Percentiles rank a stretch among this genome's conserved stretches.
These are phyloP conservation scores for Clavariopsis aquatica DNA, from an alignment of 495 filamentous ascomycete species.

Conservation along the genomic window DNA sequence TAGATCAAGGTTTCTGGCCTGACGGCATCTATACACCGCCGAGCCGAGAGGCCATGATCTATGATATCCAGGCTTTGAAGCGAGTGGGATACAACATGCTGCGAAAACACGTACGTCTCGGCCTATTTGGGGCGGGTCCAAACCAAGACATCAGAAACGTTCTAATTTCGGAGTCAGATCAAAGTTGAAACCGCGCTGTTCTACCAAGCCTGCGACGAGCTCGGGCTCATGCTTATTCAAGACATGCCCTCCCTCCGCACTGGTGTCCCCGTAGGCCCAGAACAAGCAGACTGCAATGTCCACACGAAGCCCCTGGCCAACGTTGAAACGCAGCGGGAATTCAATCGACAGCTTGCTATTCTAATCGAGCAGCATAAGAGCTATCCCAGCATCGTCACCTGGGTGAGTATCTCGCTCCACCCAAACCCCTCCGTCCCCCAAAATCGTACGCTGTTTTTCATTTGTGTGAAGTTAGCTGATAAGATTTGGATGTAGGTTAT, in stretches of 20 bases:
- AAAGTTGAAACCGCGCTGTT: slow-evolving; percentile 68
- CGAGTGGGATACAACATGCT: slow-evolving; percentile 66
- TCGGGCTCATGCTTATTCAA: slow-evolving; percentile 65
- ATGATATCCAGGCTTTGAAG: slow-evolving; percentile 62
- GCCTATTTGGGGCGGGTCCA: too few species aligned
- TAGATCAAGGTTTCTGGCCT: slow-evolving; percentile 72
- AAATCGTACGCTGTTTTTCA: background rate
- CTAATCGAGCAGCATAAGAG: slow-evolving; percentile 62
- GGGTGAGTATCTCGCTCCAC: too few species aligned
- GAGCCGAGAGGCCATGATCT: slow-evolving; percentile 64
- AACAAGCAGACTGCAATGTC: background rate
- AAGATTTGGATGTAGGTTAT: slow-evolving; percentile 50
- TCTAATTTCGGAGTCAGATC: slow-evolving; percentile 50
- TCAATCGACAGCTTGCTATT: slow-evolving; percentile 61
- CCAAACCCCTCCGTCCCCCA: too few species aligned
- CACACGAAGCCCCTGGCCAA: slow-evolving; percentile 27
- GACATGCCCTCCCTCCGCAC: slow-evolving; percentile 63
- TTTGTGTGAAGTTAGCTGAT: too few species aligned
- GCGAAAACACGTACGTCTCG: slow-evolving; percentile 62
- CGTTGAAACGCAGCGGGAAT: slow-evolving; percentile 58
- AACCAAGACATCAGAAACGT: too few species aligned
- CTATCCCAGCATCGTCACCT: slow-evolving; percentile 60
- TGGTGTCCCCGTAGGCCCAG: slow-evolving; percentile 24
- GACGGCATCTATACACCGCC: slow-evolving; percentile 66
- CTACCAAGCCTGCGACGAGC: slow-evolving; percentile 65